phyloP scores from a whole-genome alignment of 1,284 basidiomycete genomes.

The Agaricales sp. region DNA sequence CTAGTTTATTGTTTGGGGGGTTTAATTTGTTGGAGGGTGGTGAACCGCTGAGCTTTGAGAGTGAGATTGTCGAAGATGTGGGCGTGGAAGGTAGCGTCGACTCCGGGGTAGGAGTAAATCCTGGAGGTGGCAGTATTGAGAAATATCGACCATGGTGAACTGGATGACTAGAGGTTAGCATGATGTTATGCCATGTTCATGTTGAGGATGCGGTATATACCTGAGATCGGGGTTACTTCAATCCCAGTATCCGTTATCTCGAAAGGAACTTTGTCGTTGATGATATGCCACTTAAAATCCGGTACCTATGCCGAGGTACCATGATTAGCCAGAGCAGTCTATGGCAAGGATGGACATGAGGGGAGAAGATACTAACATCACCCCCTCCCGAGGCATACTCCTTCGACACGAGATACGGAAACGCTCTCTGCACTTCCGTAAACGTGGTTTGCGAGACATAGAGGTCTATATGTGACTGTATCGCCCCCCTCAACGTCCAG shows the following conservation, averaged over 20 bases:
- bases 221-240: conserved; percentile 54
- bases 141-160: conserved; percentile 62
- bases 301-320: conserved; percentile 42
- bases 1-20: conserved; percentile 7
- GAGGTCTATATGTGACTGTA: conserved; percentile 66
- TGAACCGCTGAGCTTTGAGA: conserved; percentile 4
- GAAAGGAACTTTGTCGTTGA: conserved; percentile 53
- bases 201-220: conserved; percentile 21
- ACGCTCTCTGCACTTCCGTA: conserved; percentile 50
- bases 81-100: conserved; percentile 37
- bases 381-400: conserved; percentile 73
- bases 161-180: conserved; percentile 14
- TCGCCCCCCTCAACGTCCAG: conserved; percentile 60
- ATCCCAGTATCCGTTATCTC: conserved; percentile 56
- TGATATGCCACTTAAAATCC: conserved; percentile 72
- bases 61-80: conserved; percentile 11
- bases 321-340: conserved; percentile 4
- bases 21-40: conserved; percentile 8
- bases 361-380: conserved; percentile 36
- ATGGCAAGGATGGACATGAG: conserved; percentile 2
- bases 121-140: conserved; percentile 26
- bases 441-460: conserved; percentile 62
- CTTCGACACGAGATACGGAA: conserved; percentile 70
- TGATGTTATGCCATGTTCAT: no score
- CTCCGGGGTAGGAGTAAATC: conserved; percentile 31